Base-by-base conservation (phyloP, 768 basidiomycete genomes). In the Trametes meyenii region DNA sequence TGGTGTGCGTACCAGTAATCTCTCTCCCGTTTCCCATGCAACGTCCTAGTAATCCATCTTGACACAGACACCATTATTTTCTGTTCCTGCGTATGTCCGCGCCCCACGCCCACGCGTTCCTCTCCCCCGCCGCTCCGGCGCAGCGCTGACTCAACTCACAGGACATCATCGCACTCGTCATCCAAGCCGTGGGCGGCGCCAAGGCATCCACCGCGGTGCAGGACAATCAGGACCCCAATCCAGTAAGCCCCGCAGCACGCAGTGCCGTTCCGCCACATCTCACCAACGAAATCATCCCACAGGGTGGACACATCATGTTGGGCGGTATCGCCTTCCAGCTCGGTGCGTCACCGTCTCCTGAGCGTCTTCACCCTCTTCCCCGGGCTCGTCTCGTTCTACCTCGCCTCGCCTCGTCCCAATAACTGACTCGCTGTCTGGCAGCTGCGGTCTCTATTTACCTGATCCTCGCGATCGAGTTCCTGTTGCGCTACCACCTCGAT, bases 101-200 rank as follows among this genome's bases (percentile, higher is more conserved):
- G 29, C 29, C 29, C 29, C 29, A 33, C 29, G 29, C 29, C 29
- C 29, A 14, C 48, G 23, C 29, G 13, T n/a, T 50, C 21, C 12
- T 14, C 11, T n/a, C 44, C 44, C 21, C 33, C n/a, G 7, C 24
- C 29, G 36, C 16, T 24, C 40, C 36, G 19, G 2, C 16, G 54
- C 17, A 21, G 16, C 17, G 45, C 50, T 58, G 43, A 58, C 19
- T n/a, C 23, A 40, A 0, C 21, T 10, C 6, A 10, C 49, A 73
- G 69, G 89, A 90, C 63, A 67, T 87, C 19, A 70, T 85, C 36
- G 81, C 87, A 11, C 77, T 90, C 26, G 72, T 84, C n/a, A 71
- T 88, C 2, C 88, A 90, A 73, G 87, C 82, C 29, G 72, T 80
- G 17, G 88, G 88, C 40, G 88, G 88, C 24, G 87, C 81, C 0